Percentiles rank a stretch among this genome's conserved stretches.
Evolutionary conservation across 768 basidiomycete genomes (phyloP).

Genomic region (Nidula microcarpa): DNA sequence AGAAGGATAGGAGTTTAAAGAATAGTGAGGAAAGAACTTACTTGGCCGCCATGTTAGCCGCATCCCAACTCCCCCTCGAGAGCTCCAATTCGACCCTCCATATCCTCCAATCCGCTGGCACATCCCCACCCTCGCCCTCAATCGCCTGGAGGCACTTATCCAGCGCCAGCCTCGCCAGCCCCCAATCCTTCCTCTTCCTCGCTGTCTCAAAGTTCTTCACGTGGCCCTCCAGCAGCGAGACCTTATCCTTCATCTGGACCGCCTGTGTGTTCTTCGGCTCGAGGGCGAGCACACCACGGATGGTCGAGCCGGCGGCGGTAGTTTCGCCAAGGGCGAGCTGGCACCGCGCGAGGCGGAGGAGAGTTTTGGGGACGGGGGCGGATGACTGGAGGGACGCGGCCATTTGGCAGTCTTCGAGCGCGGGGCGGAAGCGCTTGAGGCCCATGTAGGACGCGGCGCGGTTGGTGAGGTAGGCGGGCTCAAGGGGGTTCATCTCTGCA

Average conservation of each 20-base stretch:
- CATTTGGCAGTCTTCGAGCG: slow-evolving; percentile 76
- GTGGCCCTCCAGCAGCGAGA: slow-evolving; percentile 60
- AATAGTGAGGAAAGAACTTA: slow-evolving; percentile 29
- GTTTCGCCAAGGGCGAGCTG: slow-evolving; percentile 77
- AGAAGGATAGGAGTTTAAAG: background rate
- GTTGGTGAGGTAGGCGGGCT: slow-evolving; percentile 81
- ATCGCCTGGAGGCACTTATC: slow-evolving; percentile 74
- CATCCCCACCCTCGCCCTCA: slow-evolving; percentile 71
- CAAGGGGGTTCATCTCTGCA: slow-evolving; percentile 54
- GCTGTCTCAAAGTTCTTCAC: slow-evolving; percentile 61
- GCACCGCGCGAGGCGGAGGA: slow-evolving; percentile 79
- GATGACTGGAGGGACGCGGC: slow-evolving; percentile 64
- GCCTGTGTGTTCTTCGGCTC: slow-evolving; percentile 64
- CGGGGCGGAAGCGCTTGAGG: slow-evolving; percentile 69
- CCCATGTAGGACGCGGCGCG: slow-evolving; percentile 86
- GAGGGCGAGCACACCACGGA: slow-evolving; percentile 55
- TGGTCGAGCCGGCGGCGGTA: slow-evolving; percentile 60
- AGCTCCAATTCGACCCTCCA: slow-evolving; percentile 81
- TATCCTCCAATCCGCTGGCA: slow-evolving; percentile 76
- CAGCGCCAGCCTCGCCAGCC: slow-evolving; percentile 71
- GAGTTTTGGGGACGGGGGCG: slow-evolving; percentile 68
- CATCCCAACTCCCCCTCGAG: slow-evolving; percentile 66
- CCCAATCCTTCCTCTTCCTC: slow-evolving; percentile 64
- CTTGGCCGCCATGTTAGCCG: slow-evolving; percentile 74
- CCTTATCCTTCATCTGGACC: slow-evolving; percentile 56